Evolutionary conservation across 371 early-diverging fungal genomes (phyloP), one percentile per base, ranked within the genome.

Genomic region (Choanephora cucurbitarum): DNA sequence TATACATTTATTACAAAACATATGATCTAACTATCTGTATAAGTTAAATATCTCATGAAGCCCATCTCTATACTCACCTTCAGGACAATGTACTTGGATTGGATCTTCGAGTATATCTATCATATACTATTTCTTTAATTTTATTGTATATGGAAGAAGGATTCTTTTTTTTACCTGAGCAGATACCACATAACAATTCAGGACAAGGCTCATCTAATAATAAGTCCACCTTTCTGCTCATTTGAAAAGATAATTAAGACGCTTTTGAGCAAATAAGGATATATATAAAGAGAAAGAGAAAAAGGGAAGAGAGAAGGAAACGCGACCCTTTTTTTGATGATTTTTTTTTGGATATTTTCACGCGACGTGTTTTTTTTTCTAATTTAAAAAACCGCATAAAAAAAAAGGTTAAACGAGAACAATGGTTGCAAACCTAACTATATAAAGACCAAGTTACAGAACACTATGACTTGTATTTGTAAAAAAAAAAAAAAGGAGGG

Each of bases 1-100:
- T 31, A 79, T 76, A 47, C 80, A 76, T 23, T 64, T 50, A 22
- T 47, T 57, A 49, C 80, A 79, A 62, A 76, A 79, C 39, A 79
- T 76, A 45, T 79, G 80, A 49, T 79, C 80, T 79, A 58, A 40
- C 19, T 18, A 24, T 40, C 9, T 43, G 10, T 19, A 17, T 31
- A 14, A 39, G 19, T 23, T 15, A 50, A 18, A 9, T 11, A 43
- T 19, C 41, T 32, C 5, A 17, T 24, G n/a, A n/a, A n/a, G n/a
- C n/a, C n/a, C n/a, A n/a, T n/a, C n/a, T n/a, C n/a, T n/a, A n/a
- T n/a, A n/a, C 18, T 44, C 65, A 79, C 80, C 80, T 76, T 79
- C 80, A 34, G 80, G 71, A 63, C 80, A 79, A 28, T 66, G 80
- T 10, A 79, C 75, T 61, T 79, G 80, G 18, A 79, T 67, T 19